Evolutionary conservation across 768 basidiomycete species (phyloP).

Genomic region (Leccinum longicurvipes): DNA sequence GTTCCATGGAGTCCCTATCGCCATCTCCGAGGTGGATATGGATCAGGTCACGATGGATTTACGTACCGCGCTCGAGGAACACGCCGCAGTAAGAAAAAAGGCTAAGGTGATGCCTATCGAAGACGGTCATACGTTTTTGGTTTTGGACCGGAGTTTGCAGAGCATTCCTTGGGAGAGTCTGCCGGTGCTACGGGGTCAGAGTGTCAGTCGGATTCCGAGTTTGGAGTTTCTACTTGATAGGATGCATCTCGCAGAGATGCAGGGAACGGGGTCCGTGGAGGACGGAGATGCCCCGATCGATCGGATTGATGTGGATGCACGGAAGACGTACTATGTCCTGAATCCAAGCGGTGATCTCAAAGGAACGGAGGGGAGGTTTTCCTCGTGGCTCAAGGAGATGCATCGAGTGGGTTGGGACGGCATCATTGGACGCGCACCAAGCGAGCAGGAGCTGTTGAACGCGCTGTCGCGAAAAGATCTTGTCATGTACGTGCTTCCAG

Average conservation of each 20-base stretch:
- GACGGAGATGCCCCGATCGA: constrained; percentile 31
- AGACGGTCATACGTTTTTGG: constrained; percentile 80
- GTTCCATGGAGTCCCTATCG: constrained; percentile 85
- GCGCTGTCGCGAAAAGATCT: constrained; percentile 75
- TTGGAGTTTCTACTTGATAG: constrained; percentile 86
- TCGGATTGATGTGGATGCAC: constrained; percentile 57
- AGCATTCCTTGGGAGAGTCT: constrained; percentile 95
- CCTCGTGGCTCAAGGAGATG: constrained; percentile 75
- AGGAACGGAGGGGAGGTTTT: constrained; percentile 80
- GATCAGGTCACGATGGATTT: constrained; percentile 89
- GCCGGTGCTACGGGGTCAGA: constrained; percentile 76
- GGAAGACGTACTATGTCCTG: constrained; percentile 76
- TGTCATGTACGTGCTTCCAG: constrained; percentile 70
- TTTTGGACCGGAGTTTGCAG: constrained; percentile 87
- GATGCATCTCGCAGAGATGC: constrained; percentile 54
- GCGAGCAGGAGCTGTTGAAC: constrained; percentile 77
- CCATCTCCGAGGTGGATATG: constrained; percentile 88
- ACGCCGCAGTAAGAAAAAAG: constrained; percentile 40
- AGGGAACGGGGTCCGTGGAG: constrained; percentile 24
- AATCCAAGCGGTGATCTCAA: constrained; percentile 91
- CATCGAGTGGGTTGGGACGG: constrained; percentile 79
- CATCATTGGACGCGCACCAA: constrained; percentile 68
- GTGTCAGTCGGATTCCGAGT: constrained; percentile 91
- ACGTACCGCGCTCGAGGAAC: constrained; percentile 71
- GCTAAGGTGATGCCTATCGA: constrained; percentile 26